These are phyloP conservation scores for Gynochthodes officinalis DNA, from an alignment of 257 asterid species.

Conservation along the genomic window DNA sequence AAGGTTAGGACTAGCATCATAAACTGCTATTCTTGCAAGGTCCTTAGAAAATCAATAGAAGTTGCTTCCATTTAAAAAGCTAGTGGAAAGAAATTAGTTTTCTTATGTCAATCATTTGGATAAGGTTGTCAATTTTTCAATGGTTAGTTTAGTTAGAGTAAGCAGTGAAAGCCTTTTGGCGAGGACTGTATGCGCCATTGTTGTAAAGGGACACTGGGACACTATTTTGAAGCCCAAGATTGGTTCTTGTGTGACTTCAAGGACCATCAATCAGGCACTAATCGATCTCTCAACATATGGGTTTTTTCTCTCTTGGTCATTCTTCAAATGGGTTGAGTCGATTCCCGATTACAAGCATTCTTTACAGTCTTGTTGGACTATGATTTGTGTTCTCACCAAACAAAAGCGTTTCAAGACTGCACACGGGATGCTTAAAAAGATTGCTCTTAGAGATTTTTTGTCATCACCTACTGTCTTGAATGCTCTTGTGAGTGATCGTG, in stretches of 20 bases:
- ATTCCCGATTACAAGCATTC: slow-evolving; percentile 69
- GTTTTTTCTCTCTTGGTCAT: slow-evolving; percentile 53
- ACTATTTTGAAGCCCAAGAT: slow-evolving; percentile 62
- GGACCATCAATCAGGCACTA: slow-evolving; percentile 51
- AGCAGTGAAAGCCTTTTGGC: slow-evolving; percentile 42
- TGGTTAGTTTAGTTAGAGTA: slow-evolving; percentile 40
- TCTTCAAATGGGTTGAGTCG: slow-evolving; percentile 81
- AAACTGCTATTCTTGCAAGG: not conserved
- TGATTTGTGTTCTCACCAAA: slow-evolving; percentile 70
- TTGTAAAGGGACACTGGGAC: slow-evolving; percentile 70
- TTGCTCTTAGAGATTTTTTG: slow-evolving; percentile 66
- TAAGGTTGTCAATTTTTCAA: slow-evolving; percentile 6
- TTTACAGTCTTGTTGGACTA: slow-evolving; percentile 68
- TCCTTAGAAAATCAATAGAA: not conserved
- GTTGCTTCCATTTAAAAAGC: not conserved
- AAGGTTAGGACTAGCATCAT: not conserved
- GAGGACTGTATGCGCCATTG: slow-evolving; percentile 47
- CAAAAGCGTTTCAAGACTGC: slow-evolving; percentile 67
- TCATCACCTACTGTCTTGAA: slow-evolving; percentile 83
- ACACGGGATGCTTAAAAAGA: slow-evolving; percentile 54
- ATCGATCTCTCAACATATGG: slow-evolving; percentile 41
- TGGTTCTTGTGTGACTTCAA: slow-evolving; percentile 56
- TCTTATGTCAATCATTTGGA: not conserved
- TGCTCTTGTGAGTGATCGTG: slow-evolving; percentile 42
- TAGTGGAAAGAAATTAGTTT: not conserved